Conservation (phyloP, 1,139 yeast genomes). For the Sugiyamaella neomexicana region DNA sequence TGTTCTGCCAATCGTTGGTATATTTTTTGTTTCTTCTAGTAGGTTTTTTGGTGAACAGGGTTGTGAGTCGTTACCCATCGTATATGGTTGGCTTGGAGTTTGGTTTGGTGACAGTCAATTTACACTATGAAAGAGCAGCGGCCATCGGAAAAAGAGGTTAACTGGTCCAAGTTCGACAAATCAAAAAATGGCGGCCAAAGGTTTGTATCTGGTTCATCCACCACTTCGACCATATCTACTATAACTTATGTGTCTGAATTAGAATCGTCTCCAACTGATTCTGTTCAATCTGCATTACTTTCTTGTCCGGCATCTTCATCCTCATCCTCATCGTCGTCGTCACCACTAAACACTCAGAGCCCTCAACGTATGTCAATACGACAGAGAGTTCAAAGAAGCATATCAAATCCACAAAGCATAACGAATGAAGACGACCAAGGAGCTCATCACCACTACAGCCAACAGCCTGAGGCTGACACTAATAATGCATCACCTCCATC, state of each 20-base stretch:
- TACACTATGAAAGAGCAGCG: slow-evolving; percentile 8
- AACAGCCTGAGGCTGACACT: not conserved
- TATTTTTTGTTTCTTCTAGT: not conserved
- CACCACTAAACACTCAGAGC: not conserved
- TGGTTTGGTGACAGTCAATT: not conserved
- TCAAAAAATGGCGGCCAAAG: slow-evolving; percentile 10
- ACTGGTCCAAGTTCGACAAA: slow-evolving; percentile 1
- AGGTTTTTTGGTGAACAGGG: not conserved
- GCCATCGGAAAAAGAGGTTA: slow-evolving; percentile 5
- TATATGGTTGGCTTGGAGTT: not conserved
- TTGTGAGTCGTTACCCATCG: not conserved
- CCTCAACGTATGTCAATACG: not conserved
- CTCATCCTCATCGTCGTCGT: not conserved
- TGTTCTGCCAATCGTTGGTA: not conserved
- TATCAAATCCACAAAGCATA: slow-evolving; percentile 6
- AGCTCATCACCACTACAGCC: not conserved
- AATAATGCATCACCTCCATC: not conserved
- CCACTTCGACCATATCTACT: slow-evolving; percentile 16
- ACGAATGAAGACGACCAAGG: not conserved
- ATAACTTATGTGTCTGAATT: slow-evolving; percentile 1
- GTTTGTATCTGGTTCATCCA: slow-evolving; percentile 13
- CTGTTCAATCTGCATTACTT: slow-evolving; percentile 1
- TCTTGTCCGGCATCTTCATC: not conserved
- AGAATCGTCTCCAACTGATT: slow-evolving; percentile 7
- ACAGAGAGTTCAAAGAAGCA: slow-evolving; percentile 6